Conservation (phyloP, 805 yeast species). For the Lipomyces starkeyi region DNA sequence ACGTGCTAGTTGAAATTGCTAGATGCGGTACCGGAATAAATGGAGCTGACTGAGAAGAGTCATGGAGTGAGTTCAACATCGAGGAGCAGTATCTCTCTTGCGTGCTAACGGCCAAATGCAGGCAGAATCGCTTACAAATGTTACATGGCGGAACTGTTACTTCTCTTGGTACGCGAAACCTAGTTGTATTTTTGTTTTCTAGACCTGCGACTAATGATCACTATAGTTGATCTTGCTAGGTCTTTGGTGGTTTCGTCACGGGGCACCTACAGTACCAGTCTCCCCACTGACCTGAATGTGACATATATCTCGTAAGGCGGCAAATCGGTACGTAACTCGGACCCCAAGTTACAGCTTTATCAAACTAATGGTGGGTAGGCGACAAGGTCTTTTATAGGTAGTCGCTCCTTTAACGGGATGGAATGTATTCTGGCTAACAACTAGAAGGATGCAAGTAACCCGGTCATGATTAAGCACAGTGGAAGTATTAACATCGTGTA, state of each 20-base stretch:
- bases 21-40: slow-evolving; percentile 45
- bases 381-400: slow-evolving; percentile 35
- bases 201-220: neutral
- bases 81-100: neutral
- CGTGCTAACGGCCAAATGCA: neutral
- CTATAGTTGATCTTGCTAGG: slow-evolving; percentile 51
- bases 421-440: slow-evolving; percentile 4
- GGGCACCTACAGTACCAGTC: slow-evolving; percentile 53
- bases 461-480: neutral
- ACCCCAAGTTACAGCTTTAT: neutral
- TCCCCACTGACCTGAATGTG: slow-evolving; percentile 51
- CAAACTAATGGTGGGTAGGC: slow-evolving; percentile 19
- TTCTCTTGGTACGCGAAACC: slow-evolving; percentile 35
- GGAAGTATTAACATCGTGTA: neutral
- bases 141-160: slow-evolving; percentile 54
- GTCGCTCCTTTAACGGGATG: neutral
- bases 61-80: slow-evolving; percentile 45
- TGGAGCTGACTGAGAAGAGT: slow-evolving; percentile 44
- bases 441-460: slow-evolving; percentile 42
- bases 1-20: slow-evolving; percentile 41
- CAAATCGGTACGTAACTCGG: slow-evolving; percentile 38
- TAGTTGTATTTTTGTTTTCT: neutral
- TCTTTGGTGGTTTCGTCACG: slow-evolving; percentile 52
- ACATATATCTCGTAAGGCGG: slow-evolving; percentile 51
- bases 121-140: slow-evolving; percentile 49